Evolutionary conservation across 2,329 filamentous ascomycete genomes (phyloP).

Genomic region (Colletotrichum sidae): DNA sequence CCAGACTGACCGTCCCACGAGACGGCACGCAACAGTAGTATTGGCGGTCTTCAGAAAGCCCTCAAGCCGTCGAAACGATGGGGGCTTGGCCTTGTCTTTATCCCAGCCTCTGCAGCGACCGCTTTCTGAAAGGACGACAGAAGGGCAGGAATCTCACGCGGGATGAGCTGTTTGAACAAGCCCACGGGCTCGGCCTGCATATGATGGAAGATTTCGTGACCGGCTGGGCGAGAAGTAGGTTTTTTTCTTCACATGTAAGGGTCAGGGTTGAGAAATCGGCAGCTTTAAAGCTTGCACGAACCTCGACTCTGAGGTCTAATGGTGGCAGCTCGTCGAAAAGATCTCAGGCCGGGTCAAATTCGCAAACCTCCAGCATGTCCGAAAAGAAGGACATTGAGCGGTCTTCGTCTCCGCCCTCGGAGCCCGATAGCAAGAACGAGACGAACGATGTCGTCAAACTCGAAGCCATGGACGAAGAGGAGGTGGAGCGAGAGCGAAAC

Average conservation of each 20-base stretch:
- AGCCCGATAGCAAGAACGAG: slow-evolving; percentile 6
- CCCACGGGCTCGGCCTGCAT: slow-evolving; percentile 7
- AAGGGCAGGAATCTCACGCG: neutral
- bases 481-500: slow-evolving; percentile 25
- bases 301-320: neutral
- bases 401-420: neutral
- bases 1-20: neutral
- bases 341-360: neutral
- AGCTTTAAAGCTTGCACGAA: neutral
- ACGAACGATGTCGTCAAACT: slow-evolving; percentile 2
- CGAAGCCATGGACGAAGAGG: slow-evolving; percentile 12
- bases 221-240: neutral
- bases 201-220: neutral
- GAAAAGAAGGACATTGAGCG: neutral
- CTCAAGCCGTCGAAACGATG: neutral
- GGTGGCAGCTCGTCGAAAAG: neutral
- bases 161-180: neutral
- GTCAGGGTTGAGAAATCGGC: neutral
- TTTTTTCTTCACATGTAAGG: neutral
- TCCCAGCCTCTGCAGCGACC: neutral
- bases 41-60: neutral
- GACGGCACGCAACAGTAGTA: neutral
- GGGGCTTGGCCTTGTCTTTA: slow-evolving; percentile 4
- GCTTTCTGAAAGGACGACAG: neutral
- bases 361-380: slow-evolving; percentile 7